These are phyloP conservation scores for Achaetomiella virescens DNA, from an alignment of 495 filamentous ascomycete species.

Conservation along the genomic window DNA sequence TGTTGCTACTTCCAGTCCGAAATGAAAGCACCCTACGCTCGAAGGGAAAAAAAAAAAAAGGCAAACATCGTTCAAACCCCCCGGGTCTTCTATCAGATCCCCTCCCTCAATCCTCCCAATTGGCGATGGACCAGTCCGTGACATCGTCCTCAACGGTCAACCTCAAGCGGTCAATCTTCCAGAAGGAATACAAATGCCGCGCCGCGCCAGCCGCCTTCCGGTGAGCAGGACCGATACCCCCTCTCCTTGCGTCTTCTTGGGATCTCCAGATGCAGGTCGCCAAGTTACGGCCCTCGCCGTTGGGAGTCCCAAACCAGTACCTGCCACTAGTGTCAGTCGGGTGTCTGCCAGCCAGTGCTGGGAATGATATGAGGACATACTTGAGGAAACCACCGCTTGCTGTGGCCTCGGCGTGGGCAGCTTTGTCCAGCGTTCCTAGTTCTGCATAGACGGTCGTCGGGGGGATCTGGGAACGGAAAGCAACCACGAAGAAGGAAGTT, in stretches of 20 bases:
- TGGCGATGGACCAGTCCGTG: slow-evolving; percentile 50
- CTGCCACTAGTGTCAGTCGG: slow-evolving; percentile 28
- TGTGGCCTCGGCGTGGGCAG: slow-evolving; percentile 71
- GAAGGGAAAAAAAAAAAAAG: not conserved
- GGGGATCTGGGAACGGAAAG: slow-evolving; percentile 66
- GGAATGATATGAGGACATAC: slow-evolving; percentile 30
- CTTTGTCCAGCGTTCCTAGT: slow-evolving; percentile 62
- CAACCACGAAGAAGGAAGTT: slow-evolving; percentile 71
- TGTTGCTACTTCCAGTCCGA: not conserved
- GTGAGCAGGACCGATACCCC: slow-evolving; percentile 55
- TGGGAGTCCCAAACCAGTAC: slow-evolving; percentile 74
- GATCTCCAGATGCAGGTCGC: slow-evolving; percentile 75
- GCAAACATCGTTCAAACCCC: not conserved
- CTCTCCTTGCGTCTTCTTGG: slow-evolving; percentile 61
- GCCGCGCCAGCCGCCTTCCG: slow-evolving; percentile 47
- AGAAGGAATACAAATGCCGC: slow-evolving; percentile 48
- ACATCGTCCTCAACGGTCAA: slow-evolving; percentile 54
- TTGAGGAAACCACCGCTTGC: slow-evolving; percentile 78
- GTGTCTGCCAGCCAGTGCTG: not conserved
- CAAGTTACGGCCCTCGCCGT: slow-evolving; percentile 58
- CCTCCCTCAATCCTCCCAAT: slow-evolving; percentile 41
- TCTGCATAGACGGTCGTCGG: slow-evolving; percentile 54
- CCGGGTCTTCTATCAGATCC: not conserved
- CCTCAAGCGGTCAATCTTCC: slow-evolving; percentile 58
- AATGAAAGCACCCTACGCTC: not conserved